These are phyloP conservation scores for Hibiscus syriacus DNA, from an alignment of 345 rosid genomes.

Conservation along the genomic window DNA sequence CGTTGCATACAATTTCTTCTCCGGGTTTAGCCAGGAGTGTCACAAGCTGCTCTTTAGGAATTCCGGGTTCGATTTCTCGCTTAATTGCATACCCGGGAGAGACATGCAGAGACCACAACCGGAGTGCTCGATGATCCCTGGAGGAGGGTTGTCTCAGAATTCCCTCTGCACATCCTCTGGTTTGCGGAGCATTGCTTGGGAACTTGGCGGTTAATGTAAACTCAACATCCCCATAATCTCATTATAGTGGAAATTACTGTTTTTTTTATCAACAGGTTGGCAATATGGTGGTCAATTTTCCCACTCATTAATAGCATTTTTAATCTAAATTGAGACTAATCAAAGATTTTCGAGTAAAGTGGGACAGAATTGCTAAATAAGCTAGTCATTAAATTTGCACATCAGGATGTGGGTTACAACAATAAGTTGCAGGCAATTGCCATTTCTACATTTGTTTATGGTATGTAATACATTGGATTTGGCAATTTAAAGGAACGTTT, in stretches of 20 bases:
- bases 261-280: not conserved
- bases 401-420: not conserved
- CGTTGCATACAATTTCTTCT: conserved; percentile 81
- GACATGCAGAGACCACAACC: conserved; percentile 71
- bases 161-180: conserved; percentile 46
- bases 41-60: conserved; percentile 37
- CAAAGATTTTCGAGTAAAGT: too few species aligned
- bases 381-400: not conserved
- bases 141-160: conserved; percentile 63
- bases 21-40: conserved; percentile 76
- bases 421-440: not conserved
- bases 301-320: not conserved
- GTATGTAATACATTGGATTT: conserved; percentile 69
- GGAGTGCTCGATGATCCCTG: conserved; percentile 55
- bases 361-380: not conserved
- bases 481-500: conserved; percentile 66
- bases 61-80: conserved; percentile 64
- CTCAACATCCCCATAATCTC: conserved; percentile 32
- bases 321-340: not conserved
- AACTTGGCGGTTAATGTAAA: conserved; percentile 23
- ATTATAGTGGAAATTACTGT: not conserved
- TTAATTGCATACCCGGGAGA: conserved; percentile 75
- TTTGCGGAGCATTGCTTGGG: conserved; percentile 43
- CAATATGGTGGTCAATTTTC: not conserved
- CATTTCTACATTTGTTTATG: conserved; percentile 16